Base-by-base conservation (phyloP, 768 basidiomycete species). In the Russula foetens region DNA sequence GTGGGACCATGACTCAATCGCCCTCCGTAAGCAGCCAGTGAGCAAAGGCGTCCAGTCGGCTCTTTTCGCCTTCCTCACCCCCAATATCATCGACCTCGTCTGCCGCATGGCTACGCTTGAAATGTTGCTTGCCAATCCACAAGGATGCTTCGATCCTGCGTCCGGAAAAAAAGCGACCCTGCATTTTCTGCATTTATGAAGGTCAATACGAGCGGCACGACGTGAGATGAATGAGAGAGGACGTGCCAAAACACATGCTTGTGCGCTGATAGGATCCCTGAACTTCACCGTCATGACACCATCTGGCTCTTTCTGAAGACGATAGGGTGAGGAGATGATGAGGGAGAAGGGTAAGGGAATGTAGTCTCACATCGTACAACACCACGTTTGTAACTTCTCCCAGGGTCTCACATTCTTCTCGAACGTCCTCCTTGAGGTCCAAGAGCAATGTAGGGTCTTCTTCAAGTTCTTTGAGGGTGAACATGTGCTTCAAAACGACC, bases 271-370 rank as follows among this genome's bases (percentile, higher is more conserved):
- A 15, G 90, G 81, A 68, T 98, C 95, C 59, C 85, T 85, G 77
- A 98, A 99, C 67, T 98, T 97, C 63, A 98, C 86, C 0, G 94
- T 95, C 84, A 98, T 98, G 63, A 98, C 74, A 4, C 97, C 96
- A 39, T 96, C 92, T 35, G 83, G 74, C 71, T 99, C 97, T 78
- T 87, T 84, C 94, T 99, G 73, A 44, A 60, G 35, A 45, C 1
- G 15, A 31, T 19, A 11, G 58, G 39, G 28, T 47, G 29, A 46
- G 31, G 35, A 39, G 56, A 55, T 35, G 50, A 33, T 19, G 47
- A 2, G 11, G 5, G 39, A 55, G 26, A 58, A 52, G 15, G n/a
- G n/a, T n/a, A n/a, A 17, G 43, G 12, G 78, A 21, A 28, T 3
- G 17, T 17, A 11, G 39, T 50, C 90, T 72, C 71, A 96, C 96